These are phyloP conservation scores for Imleria badia DNA, from an alignment of 768 basidiomycete genomes.

Conservation along the genomic window DNA sequence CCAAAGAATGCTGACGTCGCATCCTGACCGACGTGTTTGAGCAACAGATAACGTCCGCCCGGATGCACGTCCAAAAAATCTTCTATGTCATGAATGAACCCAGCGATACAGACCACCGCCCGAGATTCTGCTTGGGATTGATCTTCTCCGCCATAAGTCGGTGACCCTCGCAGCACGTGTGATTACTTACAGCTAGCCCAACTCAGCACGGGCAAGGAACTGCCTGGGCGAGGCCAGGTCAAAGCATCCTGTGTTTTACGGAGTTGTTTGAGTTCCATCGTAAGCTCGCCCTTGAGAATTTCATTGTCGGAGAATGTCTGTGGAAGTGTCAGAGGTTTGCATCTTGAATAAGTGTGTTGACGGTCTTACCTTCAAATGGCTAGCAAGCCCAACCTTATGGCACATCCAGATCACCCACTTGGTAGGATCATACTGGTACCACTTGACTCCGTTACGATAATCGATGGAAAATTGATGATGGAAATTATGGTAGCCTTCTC, in stretches of 20 bases:
- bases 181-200: neutral
- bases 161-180: neutral
- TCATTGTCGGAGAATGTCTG: slow-evolving; percentile 4
- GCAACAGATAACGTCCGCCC: neutral
- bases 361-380: neutral
- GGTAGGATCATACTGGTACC: slow-evolving; percentile 2
- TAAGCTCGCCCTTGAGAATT: neutral
- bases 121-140: neutral
- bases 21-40: slow-evolving; percentile 1
- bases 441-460: neutral
- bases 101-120: neutral
- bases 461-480: slow-evolving; percentile 5
- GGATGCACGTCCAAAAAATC: slow-evolving; percentile 1
- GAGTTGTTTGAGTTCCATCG: slow-evolving; percentile 1
- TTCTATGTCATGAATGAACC: neutral
- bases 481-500: slow-evolving; percentile 5
- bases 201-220: neutral
- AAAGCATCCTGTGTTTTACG: slow-evolving; percentile 1
- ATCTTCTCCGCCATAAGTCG: neutral
- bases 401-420: slow-evolving; percentile 1
- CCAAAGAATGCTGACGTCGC: slow-evolving; percentile 6
- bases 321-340: neutral
- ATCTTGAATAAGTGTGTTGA: neutral
- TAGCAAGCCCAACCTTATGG: neutral
- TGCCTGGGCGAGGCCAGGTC: neutral